Evolutionary conservation across 192 early-diverging fungal species (phyloP).

Genomic region (Diversispora eburnea): DNA sequence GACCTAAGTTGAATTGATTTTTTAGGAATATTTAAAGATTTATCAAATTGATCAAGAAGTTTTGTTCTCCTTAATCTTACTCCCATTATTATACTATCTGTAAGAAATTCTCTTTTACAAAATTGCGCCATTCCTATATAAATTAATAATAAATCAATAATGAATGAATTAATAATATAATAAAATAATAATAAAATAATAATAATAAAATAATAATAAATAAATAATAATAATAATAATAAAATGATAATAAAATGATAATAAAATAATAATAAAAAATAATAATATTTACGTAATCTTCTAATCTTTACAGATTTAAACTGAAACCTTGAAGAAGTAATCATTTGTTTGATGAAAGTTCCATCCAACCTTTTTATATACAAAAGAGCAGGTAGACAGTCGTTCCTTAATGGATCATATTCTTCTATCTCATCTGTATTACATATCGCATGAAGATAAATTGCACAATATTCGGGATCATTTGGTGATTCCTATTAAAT

Average conservation of each 20-base stretch:
- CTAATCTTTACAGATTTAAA: background rate
- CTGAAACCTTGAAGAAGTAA: background rate
- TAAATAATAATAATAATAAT: too few species aligned
- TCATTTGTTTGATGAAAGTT: background rate
- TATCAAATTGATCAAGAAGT: background rate
- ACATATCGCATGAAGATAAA: background rate
- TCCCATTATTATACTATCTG: background rate
- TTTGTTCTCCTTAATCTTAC: background rate
- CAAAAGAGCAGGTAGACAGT: background rate
- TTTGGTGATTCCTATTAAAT: conserved; percentile 2
- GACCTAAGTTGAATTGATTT: background rate
- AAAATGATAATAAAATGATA: too few species aligned
- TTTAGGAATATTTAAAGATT: background rate
- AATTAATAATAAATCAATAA: background rate
- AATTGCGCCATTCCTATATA: background rate
- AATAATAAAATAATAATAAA: background rate
- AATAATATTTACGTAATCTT: background rate
- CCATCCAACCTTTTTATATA: background rate
- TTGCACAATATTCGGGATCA: conserved; percentile 17
- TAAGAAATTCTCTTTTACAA: background rate
- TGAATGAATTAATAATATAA: background rate
- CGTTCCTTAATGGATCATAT: background rate
- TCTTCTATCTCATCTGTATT: conserved; percentile 1
- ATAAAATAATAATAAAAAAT: background rate
- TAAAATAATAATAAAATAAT: background rate